A percentile compares a stretch with the other conserved stretches of the same genome.
Conservation (phyloP, 768 basidiomycete genomes). For the Pisolithus microcarpus region DNA sequence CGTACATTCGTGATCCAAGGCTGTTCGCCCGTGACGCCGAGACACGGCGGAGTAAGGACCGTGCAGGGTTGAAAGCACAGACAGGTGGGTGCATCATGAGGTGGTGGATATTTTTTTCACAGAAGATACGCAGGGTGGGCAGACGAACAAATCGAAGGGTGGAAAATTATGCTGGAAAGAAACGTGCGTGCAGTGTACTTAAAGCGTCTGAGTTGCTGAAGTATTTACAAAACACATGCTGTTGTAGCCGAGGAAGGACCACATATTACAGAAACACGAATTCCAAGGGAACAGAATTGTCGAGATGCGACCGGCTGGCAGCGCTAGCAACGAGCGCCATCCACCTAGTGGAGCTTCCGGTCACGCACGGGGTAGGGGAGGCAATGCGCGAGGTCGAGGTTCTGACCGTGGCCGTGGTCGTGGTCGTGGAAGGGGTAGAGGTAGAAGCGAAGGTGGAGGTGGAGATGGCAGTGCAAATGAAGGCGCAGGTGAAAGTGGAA, state of each 20-base stretch:
- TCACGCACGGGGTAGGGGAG: slow-evolving; percentile 4
- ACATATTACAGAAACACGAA: slow-evolving; percentile 67
- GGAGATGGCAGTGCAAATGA: slow-evolving; percentile 29
- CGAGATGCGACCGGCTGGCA: not conserved
- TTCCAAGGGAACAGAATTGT: slow-evolving; percentile 56
- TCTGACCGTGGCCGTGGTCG: slow-evolving; percentile 22
- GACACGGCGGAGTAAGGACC: slow-evolving; percentile 62
- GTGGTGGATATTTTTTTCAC: not conserved
- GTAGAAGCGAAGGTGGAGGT: slow-evolving; percentile 33
- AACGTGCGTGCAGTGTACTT: slow-evolving; percentile 49
- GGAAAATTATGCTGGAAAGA: slow-evolving; percentile 83
- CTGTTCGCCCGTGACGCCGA: slow-evolving; percentile 70
- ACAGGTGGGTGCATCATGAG: slow-evolving; percentile 44
- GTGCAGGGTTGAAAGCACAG: slow-evolving; percentile 57
- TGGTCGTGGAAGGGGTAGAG: slow-evolving; percentile 36
- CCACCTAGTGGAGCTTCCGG: not conserved
- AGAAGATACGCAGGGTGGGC: slow-evolving; percentile 45
- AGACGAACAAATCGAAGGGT: slow-evolving; percentile 89
- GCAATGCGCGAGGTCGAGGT: slow-evolving; percentile 6
- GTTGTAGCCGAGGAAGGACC: slow-evolving; percentile 63
- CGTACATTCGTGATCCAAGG: slow-evolving; percentile 68
- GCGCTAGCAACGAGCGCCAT: slow-evolving; percentile 9
- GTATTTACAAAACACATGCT: not conserved
- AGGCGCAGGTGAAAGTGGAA: not conserved
- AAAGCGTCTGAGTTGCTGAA: slow-evolving; percentile 2